A percentile compares a stretch with the other conserved stretches of the same genome.
These are phyloP conservation scores for Eucalyptus regnans DNA, from an alignment of 345 rosid genomes.

Conservation along the genomic window DNA sequence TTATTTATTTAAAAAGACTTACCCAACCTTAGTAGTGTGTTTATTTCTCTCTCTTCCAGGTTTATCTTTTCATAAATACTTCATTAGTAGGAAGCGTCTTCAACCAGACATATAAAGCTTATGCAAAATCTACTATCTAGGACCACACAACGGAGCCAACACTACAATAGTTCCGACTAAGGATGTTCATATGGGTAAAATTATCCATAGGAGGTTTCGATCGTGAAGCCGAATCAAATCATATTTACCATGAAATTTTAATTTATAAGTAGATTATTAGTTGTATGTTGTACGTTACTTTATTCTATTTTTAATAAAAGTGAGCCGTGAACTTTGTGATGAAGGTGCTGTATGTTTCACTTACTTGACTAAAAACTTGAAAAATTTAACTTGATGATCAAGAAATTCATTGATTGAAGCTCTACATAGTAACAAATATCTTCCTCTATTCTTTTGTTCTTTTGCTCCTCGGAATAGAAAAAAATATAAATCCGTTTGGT, in stretches of 20 bases:
- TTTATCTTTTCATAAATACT: too few species aligned
- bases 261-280: too few species aligned
- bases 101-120: accelerated
- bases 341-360: accelerated
- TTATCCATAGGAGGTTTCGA: neutral
- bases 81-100: neutral
- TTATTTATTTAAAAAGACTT: neutral
- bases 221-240: too few species aligned
- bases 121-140: too few species aligned
- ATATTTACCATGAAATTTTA: too few species aligned
- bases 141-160: too few species aligned
- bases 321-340: accelerated
- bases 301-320: neutral
- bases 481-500: accelerated
- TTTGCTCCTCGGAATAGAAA: accelerated
- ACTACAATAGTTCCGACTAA: accelerated
- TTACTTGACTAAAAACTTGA: accelerated
- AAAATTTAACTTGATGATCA: accelerated
- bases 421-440: too few species aligned
- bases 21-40: neutral
- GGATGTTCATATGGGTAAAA: neutral
- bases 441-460: too few species aligned
- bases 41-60: too few species aligned
- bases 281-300: neutral
- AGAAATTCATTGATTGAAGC: accelerated